A percentile compares a stretch with the other conserved stretches of the same genome.
These are phyloP conservation scores for Candida ponderosae DNA, from an alignment of 805 yeast species.

Conservation along the genomic window DNA sequence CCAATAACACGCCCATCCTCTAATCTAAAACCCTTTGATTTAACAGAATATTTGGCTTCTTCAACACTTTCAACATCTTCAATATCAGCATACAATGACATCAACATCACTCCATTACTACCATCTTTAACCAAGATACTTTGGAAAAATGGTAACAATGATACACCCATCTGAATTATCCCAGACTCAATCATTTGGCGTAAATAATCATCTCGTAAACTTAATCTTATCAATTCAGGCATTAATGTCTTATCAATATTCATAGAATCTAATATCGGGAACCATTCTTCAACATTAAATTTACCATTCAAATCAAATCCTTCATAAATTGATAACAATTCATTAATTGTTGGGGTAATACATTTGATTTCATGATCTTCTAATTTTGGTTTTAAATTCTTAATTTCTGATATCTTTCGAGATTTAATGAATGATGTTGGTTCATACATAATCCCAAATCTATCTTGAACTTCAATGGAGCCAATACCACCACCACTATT, in stretches of 20 bases:
- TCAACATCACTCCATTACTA: constrained; percentile 44
- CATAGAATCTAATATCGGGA: constrained; percentile 58
- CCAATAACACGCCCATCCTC: constrained; percentile 29
- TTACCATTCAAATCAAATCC: constrained; percentile 34
- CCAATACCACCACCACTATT: too few species aligned
- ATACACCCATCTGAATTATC: constrained; percentile 57
- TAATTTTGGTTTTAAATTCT: constrained; percentile 2
- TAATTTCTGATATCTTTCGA: constrained; percentile 28
- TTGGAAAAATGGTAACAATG: constrained; percentile 68
- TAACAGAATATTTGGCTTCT: constrained; percentile 8
- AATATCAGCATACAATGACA: constrained; percentile 24
- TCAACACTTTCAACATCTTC: background rate
- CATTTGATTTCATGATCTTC: constrained; percentile 21
- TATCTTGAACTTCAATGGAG: too few species aligned
- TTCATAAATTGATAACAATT: constrained; percentile 46
- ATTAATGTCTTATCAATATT: constrained; percentile 40
- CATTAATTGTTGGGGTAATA: constrained; percentile 64
- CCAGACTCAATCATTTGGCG: constrained; percentile 31
- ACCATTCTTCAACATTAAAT: constrained; percentile 60
- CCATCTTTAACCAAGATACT: constrained; percentile 64
- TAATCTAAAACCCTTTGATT: constrained; percentile 8
- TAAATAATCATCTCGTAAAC: constrained; percentile 15
- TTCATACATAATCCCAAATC: constrained; percentile 45
- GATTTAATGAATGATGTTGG: constrained; percentile 75
- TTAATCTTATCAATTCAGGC: constrained; percentile 31